phyloP scores from a whole-genome alignment of 1,284 basidiomycete genomes.

The Amylostereum chailletii region DNA sequence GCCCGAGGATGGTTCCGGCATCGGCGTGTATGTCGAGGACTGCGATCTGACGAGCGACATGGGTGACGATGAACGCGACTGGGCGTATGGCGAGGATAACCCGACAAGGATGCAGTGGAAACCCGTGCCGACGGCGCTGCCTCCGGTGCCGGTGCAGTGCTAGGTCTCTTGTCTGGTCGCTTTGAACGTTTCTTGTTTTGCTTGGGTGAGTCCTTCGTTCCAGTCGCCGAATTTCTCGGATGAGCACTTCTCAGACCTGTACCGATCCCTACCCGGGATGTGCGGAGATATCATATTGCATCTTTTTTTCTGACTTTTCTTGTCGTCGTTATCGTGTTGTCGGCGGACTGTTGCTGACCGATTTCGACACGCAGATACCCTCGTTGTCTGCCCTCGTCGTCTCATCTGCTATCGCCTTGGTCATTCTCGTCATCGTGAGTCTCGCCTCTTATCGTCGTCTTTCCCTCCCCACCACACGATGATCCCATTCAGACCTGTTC shows the following conservation, averaged over 20 bases:
- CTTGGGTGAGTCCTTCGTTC: neutral
- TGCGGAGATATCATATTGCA: slow-evolving; percentile 32
- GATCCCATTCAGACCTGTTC: slow-evolving; percentile 31
- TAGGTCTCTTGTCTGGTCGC: neutral
- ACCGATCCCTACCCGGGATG: slow-evolving; percentile 25
- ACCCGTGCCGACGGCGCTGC: slow-evolving; percentile 47
- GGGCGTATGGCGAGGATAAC: slow-evolving; percentile 54
- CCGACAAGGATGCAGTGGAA: slow-evolving; percentile 42
- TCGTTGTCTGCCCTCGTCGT: neutral
- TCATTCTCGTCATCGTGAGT: slow-evolving; percentile 17
- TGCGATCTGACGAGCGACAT: slow-evolving; percentile 33
- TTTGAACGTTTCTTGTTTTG: slow-evolving; percentile 3
- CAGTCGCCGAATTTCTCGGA: slow-evolving; percentile 16
- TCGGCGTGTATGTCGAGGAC: slow-evolving; percentile 68
- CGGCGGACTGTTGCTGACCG: slow-evolving; percentile 1
- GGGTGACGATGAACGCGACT: slow-evolving; percentile 32
- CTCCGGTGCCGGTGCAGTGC: slow-evolving; percentile 32
- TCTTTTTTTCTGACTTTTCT: slow-evolving; percentile 25
- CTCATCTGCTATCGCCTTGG: neutral
- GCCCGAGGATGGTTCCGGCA: slow-evolving; percentile 61
- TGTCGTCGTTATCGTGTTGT: neutral
- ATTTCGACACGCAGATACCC: slow-evolving; percentile 1
- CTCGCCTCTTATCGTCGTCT: neutral
- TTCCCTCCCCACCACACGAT: slow-evolving; percentile 15
- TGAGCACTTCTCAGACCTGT: slow-evolving; percentile 39